These are phyloP conservation scores for Strobilomyces confusus DNA, from an alignment of 768 basidiomycete species.

Conservation along the genomic window DNA sequence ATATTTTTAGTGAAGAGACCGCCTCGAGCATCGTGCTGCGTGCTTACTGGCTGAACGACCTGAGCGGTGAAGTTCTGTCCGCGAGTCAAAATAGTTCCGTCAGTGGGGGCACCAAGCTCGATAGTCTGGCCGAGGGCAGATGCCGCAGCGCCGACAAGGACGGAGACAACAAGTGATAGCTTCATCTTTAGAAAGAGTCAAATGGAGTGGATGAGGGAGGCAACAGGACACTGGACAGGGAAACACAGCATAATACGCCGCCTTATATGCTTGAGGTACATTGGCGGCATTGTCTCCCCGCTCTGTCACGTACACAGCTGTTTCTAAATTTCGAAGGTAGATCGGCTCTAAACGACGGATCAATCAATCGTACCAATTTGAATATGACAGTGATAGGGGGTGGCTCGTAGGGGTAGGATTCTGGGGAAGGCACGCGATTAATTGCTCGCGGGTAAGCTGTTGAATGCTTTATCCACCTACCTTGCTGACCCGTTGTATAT, in stretches of 20 bases:
- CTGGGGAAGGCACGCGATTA: no score
- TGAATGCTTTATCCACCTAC: background rate
- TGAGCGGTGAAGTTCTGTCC: conserved; percentile 21
- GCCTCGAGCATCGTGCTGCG: background rate
- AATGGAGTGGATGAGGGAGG: background rate
- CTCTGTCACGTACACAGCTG: background rate
- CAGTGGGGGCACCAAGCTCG: conserved; percentile 19
- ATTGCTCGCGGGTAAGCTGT: background rate
- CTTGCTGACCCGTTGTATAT: background rate
- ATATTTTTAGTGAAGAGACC: background rate
- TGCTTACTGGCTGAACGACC: conserved; percentile 21
- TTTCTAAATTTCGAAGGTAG: no score
- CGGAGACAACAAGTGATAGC: conserved; percentile 1
- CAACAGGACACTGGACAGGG: background rate
- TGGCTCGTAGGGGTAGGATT: no score
- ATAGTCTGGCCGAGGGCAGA: conserved; percentile 28
- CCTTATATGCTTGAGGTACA: background rate
- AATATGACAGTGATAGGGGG: no score
- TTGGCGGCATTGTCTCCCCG: background rate
- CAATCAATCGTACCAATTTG: background rate
- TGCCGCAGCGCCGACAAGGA: background rate
- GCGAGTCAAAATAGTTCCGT: conserved; percentile 16
- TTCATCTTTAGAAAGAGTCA: conserved; percentile 13
- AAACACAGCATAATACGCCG: background rate
- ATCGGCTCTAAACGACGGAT: background rate